Conservation (phyloP, 768 basidiomycete species). For the Crepidotus variabilis region DNA sequence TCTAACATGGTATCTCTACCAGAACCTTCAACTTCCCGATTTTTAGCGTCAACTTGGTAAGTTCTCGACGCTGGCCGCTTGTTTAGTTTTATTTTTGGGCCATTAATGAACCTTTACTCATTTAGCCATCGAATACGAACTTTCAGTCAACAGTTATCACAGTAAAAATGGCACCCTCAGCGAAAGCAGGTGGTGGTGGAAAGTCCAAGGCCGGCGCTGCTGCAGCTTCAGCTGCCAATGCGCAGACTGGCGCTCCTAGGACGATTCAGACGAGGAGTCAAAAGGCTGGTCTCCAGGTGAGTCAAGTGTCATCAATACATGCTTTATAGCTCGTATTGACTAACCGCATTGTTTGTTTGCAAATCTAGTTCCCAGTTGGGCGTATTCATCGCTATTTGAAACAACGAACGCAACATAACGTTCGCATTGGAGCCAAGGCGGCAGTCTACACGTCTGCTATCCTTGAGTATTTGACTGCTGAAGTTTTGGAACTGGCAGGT, state of each 20-base stretch:
- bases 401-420: conserved; percentile 87
- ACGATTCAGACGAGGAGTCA: conserved; percentile 69
- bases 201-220: conserved; percentile 54
- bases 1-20: not conserved
- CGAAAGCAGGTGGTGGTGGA: conserved; percentile 53
- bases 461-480: conserved; percentile 93
- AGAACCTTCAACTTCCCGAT: not conserved
- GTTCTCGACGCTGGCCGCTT: not conserved
- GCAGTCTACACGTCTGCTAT: conserved; percentile 97
- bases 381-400: conserved; percentile 97
- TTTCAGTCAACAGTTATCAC: not conserved
- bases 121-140: not conserved
- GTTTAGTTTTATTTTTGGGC: not conserved
- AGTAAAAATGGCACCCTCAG: conserved; percentile 39
- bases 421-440: conserved; percentile 96
- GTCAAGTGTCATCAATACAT: no score
- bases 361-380: conserved; percentile 82
- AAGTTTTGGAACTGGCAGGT: conserved; percentile 96
- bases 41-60: not conserved
- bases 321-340: no score
- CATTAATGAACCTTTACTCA: conserved; percentile 1
- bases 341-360: no score
- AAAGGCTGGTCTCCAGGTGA: conserved; percentile 85
- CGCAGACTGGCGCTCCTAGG: conserved; percentile 20
- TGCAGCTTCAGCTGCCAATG: conserved; percentile 23